Base-by-base conservation (phyloP, 768 basidiomycete species). In the Collybia sp. region DNA sequence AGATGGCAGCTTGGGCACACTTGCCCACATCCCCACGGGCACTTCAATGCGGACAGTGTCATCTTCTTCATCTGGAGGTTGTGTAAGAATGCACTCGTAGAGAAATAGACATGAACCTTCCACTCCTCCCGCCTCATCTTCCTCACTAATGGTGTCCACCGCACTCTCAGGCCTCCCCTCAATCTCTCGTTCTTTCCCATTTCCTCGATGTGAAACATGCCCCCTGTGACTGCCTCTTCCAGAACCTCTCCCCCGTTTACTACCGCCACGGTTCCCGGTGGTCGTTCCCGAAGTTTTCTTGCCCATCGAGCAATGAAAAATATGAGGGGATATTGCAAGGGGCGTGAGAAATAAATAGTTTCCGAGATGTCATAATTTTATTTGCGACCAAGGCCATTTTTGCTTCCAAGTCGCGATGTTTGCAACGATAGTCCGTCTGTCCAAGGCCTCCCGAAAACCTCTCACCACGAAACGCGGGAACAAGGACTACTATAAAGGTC, bases 401-500 rank as follows among this genome's bases (percentile, higher is more conserved):
- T 37, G 33, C 10, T 42, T 43, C 32, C 32, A 42, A 41, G 44
- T 45, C 51, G 20, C 52, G 37, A 91, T 91, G 88, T 75, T 81
- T 57, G 77, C 87, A 4, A 85, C 90, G 16, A 61, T 77, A 12
- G 71, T 69, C n/a, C 70, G 80, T 45, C 70, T 84, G 2, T 88
- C 88, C 30, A 94, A 93, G 59, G 93, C 93, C 16, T 91, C 88
- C 0, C 75, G 95, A 46, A 72, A 81, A 18, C 79, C 93, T 2
- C 70, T 98, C 42, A 93, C 86, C 0, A 73, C 89, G 0, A 97
- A 97, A 63, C 69, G 83, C 40, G 95, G 80, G 12, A 96, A 96
- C 70, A 98, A 97, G 58, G 92, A 99, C 60, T 97, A 76, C 62
- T 97, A 96, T 76, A 98, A 98, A 67, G 95, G 95, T 87, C 34